These are phyloP conservation scores for Bisporella sp. DNA, from an alignment of 2,329 filamentous ascomycete species.

Conservation along the genomic window DNA sequence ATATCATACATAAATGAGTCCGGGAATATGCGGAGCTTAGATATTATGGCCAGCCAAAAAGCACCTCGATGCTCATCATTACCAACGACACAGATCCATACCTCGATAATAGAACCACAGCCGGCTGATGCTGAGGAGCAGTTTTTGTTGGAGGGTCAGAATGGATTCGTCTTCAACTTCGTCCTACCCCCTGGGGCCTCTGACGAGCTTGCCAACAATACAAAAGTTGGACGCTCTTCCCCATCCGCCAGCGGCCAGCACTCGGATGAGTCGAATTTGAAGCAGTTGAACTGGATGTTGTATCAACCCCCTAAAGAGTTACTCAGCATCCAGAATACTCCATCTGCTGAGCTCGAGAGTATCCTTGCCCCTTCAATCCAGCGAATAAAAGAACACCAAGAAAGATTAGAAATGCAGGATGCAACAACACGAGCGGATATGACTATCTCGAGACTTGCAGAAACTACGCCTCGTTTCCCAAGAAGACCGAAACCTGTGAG, in stretches of 20 bases:
- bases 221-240: not conserved
- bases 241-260: not conserved
- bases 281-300: conserved; percentile 36
- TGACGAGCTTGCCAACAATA: not conserved
- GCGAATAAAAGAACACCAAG: conserved; percentile 34
- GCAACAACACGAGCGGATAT: conserved; percentile 25
- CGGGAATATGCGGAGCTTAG: not conserved
- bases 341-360: conserved; percentile 34
- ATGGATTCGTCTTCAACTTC: not conserved
- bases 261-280: conserved; percentile 8
- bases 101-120: not conserved
- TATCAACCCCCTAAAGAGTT: conserved; percentile 41
- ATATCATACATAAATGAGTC: not conserved
- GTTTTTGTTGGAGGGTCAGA: not conserved
- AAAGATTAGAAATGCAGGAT: conserved; percentile 26
- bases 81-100: not conserved
- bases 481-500: conserved; percentile 17
- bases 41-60: no score
- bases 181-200: not conserved
- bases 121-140: no score
- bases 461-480: not conserved
- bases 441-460: conserved; percentile 13
- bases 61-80: no score
- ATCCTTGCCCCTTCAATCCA: conserved; percentile 39
- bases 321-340: conserved; percentile 30